Evolutionary conservation across 768 basidiomycete species (phyloP).

Genomic region (Mycena epipterygia): DNA sequence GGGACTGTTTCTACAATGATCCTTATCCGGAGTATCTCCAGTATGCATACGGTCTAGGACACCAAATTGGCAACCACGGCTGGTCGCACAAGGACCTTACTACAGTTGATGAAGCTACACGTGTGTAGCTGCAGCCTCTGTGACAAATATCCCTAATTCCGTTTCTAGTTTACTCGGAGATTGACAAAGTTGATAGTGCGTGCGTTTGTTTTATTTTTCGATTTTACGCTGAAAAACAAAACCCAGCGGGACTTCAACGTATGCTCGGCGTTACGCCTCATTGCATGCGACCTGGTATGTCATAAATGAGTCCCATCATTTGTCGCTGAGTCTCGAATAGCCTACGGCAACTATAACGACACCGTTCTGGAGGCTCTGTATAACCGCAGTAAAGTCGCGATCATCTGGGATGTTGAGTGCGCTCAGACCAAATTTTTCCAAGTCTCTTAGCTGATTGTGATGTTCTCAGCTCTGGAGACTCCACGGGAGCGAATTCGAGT

Average conservation of each 20-base stretch:
- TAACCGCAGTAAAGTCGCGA: slow-evolving; percentile 41
- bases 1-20: slow-evolving; percentile 49
- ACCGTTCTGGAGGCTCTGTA: slow-evolving; percentile 42
- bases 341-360: slow-evolving; percentile 55
- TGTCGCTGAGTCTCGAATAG: slow-evolving; percentile 29
- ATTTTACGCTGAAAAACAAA: background rate
- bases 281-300: slow-evolving; percentile 52
- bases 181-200: slow-evolving; percentile 6
- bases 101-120: slow-evolving; percentile 43
- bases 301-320: background rate
- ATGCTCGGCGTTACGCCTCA: slow-evolving; percentile 38
- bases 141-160: background rate
- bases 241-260: background rate
- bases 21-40: slow-evolving; percentile 42
- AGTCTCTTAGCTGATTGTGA: background rate
- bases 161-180: background rate
- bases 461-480: slow-evolving; percentile 52
- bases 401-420: slow-evolving; percentile 53
- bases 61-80: slow-evolving; percentile 52
- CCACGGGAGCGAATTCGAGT: slow-evolving; percentile 43
- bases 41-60: slow-evolving; percentile 30
- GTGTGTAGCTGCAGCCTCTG: slow-evolving; percentile 31
- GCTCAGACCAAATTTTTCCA: background rate
- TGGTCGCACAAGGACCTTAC: slow-evolving; percentile 52
- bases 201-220: too few relatives aligned